These are phyloP conservation scores for Danielia reshetovae DNA, from an alignment of 805 yeast genomes.

Conservation along the genomic window DNA sequence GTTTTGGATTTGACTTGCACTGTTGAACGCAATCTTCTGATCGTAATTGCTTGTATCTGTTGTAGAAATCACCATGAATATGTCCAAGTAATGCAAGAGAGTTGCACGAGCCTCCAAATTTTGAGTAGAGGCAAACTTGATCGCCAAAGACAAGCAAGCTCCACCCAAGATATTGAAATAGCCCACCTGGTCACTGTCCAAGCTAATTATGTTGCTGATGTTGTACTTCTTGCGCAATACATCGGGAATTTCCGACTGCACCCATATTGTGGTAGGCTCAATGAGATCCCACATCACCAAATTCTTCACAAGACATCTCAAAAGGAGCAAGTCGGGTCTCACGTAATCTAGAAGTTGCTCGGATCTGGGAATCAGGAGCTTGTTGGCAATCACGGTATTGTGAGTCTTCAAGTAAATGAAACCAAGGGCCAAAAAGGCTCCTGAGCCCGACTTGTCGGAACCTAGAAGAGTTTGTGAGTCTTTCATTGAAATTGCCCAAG, in stretches of 20 bases:
- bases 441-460: conserved; percentile 61
- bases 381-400: conserved; percentile 54
- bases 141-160: conserved; percentile 65
- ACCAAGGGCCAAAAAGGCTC: conserved; percentile 72
- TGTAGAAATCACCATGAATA: conserved; percentile 40
- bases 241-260: conserved; percentile 52
- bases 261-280: conserved; percentile 50
- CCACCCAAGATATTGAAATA: conserved; percentile 72
- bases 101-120: conserved; percentile 51
- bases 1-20: conserved; percentile 55
- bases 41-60: conserved; percentile 50
- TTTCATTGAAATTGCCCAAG: conserved; percentile 54
- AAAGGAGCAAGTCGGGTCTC: conserved; percentile 72
- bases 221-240: conserved; percentile 32
- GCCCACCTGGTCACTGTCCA: conserved; percentile 61
- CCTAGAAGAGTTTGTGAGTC: conserved; percentile 60
- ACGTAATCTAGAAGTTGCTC: conserved; percentile 60
- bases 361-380: conserved; percentile 57
- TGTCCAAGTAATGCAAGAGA: conserved; percentile 52
- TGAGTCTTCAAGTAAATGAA: conserved; percentile 70
- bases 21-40: conserved; percentile 49
- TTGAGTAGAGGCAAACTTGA: conserved; percentile 71
- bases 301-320: conserved; percentile 60
- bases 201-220: conserved; percentile 15
- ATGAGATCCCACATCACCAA: conserved; percentile 71